phyloP scores from a whole-genome alignment of 2,329 filamentous ascomycete species.

The Fusarium sp. region DNA sequence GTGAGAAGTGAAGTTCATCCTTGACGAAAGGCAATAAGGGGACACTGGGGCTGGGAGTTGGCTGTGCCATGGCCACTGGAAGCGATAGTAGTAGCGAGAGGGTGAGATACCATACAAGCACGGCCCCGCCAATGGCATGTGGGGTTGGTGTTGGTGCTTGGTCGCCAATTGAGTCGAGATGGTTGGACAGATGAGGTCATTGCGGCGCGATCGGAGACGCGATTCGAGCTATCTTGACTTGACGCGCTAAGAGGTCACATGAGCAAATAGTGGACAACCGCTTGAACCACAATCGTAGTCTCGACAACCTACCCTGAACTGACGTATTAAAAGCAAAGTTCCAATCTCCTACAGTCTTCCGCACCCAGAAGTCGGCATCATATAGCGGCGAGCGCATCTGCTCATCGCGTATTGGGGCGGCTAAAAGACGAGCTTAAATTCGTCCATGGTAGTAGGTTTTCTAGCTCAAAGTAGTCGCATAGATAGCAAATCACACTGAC shows the following conservation, averaged over 20 bases:
- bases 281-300: not conserved
- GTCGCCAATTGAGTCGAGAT: not conserved
- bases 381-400: not conserved
- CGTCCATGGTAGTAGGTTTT: not conserved
- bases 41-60: not conserved
- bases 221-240: not conserved
- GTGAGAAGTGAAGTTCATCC: not conserved
- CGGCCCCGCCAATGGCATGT: not conserved
- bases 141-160: not conserved
- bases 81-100: not conserved
- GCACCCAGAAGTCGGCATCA: not conserved
- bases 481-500: no score
- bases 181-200: not conserved
- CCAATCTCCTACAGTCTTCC: not conserved
- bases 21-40: not conserved
- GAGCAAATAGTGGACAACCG: not conserved
- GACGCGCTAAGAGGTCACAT: not conserved
- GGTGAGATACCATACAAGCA: not conserved
- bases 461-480: not conserved
- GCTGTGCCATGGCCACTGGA: not conserved
- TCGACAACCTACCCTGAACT: not conserved
- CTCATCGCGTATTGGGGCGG: not conserved
- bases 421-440: not conserved
- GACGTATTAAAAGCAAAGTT: not conserved
- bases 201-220: not conserved